Base-by-base conservation (phyloP, 2,329 filamentous ascomycete species). In the Sporothrix curviconia region DNA sequence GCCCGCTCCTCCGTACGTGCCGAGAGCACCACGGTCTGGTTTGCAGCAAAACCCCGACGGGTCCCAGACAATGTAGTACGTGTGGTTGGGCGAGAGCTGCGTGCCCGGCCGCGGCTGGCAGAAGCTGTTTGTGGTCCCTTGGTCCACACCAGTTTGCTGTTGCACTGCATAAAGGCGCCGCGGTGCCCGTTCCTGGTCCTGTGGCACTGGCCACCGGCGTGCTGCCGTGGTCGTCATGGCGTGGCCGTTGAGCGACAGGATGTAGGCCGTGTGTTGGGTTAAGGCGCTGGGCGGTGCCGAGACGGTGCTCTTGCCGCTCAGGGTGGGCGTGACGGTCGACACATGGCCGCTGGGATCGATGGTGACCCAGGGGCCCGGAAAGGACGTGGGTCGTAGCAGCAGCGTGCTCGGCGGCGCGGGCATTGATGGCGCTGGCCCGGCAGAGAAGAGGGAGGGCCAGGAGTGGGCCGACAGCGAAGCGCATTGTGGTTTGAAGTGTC, bases 31-130 rank as follows among this genome's bases (percentile, higher is more conserved):
- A 68, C 43, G 7, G 55, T 58, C 1, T 60, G 58, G 51, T 59
- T 55, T 17, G 61, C 57, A 25, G 61, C 58, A 56, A 72, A 70
- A n/a, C 55, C 61, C 63, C 7, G 44, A 37, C 0, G 63, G 60
- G 15, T 68, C 64, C 70, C 71, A 71, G 17, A 70, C 71, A 46
- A 73, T 70, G 56, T 71, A 72, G 55, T 73, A 73, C 0, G 69
- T 68, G 11, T 56, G 56, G 0, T 67, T 69, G 3, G 66, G 63
- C 36, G 64, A 59, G 17, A 73, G 52, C 47, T 65, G 55, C 44
- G 63, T 67, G n/a, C 67, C 68, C 1, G 61, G 37, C 34, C 59
- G 59, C 1, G 71, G 71, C 47, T 64, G 64, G 56, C 71, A 73
- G 47, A 73, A 72, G n/a, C n/a, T n/a, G n/a, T n/a, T n/a, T n/a